Base-by-base conservation (phyloP, 1,284 basidiomycete species). In the Ustilago esculenta region DNA sequence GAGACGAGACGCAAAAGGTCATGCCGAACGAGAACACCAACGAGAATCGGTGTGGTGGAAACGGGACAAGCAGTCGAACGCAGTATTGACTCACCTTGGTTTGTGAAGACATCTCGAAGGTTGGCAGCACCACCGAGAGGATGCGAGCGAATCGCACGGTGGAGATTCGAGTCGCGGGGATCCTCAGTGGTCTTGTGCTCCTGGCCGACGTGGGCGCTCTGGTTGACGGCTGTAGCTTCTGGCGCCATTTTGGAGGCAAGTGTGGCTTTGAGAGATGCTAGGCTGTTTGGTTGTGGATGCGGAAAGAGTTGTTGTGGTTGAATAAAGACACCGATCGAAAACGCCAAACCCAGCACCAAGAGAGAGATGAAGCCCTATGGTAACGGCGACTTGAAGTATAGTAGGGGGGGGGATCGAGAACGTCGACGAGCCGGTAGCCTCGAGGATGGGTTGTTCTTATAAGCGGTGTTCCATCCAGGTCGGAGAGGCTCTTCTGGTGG, bases 21-120 rank as follows among this genome's bases (percentile, higher is more conserved):
- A n/a, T n/a, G n/a, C n/a, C n/a, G n/a, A n/a, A n/a, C n/a, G n/a
- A n/a, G n/a, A n/a, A n/a, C n/a, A n/a, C n/a, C n/a, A n/a, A n/a
- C n/a, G n/a, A n/a, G n/a, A n/a, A n/a, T n/a, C n/a, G n/a, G n/a
- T n/a, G n/a, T n/a, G n/a, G n/a, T n/a, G 27, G 12, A 29, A 29
- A 6, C 12, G 27, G 27, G 1, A 11, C 40, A 8, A 29, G 27
- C 14, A 25, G n/a, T 21, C 6, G 25, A 21, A 14, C 10, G 33
- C 14, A 21, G n/a, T 11, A 42, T 18, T n/a, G 9, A 75, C 75
- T 57, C 47, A 79, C 77, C 75, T 57, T 77, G 72, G 52, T 79
- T 79, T 18, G 75, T 74, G 52, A 74, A 77, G 41, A 67, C 43
- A 51, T 79, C 77, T 25, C 77, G 73, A 34, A 79, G 68, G 49